Conservation (phyloP, 1,284 basidiomycete species). For the Tylopilus orsonianus region DNA sequence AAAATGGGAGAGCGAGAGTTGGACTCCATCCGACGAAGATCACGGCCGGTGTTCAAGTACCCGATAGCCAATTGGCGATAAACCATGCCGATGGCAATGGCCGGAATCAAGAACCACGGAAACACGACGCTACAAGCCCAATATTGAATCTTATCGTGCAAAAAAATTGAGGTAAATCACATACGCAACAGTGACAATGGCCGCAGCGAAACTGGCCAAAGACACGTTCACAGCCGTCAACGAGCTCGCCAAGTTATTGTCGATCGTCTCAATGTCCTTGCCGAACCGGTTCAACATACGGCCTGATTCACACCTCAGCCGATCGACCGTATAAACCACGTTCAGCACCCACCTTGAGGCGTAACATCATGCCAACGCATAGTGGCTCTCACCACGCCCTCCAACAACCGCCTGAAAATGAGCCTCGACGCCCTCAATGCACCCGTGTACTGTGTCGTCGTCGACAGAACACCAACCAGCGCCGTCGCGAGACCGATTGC, state of each 20-base stretch:
- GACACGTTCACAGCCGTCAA: conserved; percentile 74
- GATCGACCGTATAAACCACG: background rate
- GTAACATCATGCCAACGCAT: conserved; percentile 55
- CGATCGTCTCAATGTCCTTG: conserved; percentile 52
- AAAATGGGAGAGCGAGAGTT: conserved; percentile 57
- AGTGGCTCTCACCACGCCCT: conserved; percentile 47
- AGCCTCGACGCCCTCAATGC: conserved; percentile 47
- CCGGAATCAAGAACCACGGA: conserved; percentile 61
- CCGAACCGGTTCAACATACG: conserved; percentile 55
- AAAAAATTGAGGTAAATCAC: too few species aligned
- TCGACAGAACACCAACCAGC: conserved; percentile 37
- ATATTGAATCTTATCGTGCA: too few species aligned
- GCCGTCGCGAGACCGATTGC: conserved; percentile 42
- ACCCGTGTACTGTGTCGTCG: conserved; percentile 46
- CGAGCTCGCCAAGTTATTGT: conserved; percentile 44
- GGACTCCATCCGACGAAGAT: conserved; percentile 62
- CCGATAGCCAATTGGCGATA: conserved; percentile 53
- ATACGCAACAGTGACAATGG: conserved; percentile 34
- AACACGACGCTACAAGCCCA: conserved; percentile 44
- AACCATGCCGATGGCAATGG: conserved; percentile 47
- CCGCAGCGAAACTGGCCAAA: conserved; percentile 64
- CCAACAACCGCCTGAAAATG: conserved; percentile 44
- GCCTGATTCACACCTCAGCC: conserved; percentile 29
- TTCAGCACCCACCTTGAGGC: conserved; percentile 38
- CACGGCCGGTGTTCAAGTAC: conserved; percentile 58